Percentiles rank a stretch among this genome's conserved stretches.
Conservation (phyloP, 202 grass and related monocot genomes). For the Brachypodium distachyon region DNA sequence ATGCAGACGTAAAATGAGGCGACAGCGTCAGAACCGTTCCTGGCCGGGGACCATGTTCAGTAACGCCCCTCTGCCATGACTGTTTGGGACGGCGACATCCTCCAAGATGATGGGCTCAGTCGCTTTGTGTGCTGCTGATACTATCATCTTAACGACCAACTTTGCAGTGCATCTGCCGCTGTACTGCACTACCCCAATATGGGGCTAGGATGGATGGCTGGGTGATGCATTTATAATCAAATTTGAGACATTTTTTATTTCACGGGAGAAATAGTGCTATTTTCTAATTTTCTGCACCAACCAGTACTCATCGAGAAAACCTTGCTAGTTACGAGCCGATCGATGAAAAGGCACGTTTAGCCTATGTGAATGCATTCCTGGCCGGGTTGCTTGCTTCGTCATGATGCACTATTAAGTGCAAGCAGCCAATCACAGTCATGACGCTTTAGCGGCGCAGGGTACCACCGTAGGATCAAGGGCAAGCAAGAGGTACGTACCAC, state of each 20-base stretch:
- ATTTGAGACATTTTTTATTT: too few species aligned
- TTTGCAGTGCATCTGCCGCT: background rate
- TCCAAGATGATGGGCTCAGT: background rate
- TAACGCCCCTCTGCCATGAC: background rate
- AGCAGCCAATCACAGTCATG: slow-evolving; percentile 4
- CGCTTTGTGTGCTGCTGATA: background rate
- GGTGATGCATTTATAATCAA: too few species aligned
- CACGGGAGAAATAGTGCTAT: background rate
- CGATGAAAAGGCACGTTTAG: background rate
- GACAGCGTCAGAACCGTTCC: slow-evolving; percentile 10
- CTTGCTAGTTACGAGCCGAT: background rate
- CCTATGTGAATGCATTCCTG: background rate
- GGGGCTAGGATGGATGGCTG: slow-evolving; percentile 10
- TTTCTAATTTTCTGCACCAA: background rate
- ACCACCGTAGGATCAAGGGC: background rate
- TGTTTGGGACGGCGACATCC: background rate
- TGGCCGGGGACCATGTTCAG: slow-evolving; percentile 24
- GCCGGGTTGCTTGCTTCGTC: background rate
- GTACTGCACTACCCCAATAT: slow-evolving; percentile 15
- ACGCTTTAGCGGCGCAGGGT: background rate
- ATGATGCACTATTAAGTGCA: background rate
- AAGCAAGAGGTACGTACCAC: background rate
- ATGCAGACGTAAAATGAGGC: background rate
- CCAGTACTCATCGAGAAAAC: background rate
- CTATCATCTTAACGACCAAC: slow-evolving; percentile 15